Conservation (phyloP, 2,329 filamentous ascomycete genomes). For the Cercospora sojina region DNA sequence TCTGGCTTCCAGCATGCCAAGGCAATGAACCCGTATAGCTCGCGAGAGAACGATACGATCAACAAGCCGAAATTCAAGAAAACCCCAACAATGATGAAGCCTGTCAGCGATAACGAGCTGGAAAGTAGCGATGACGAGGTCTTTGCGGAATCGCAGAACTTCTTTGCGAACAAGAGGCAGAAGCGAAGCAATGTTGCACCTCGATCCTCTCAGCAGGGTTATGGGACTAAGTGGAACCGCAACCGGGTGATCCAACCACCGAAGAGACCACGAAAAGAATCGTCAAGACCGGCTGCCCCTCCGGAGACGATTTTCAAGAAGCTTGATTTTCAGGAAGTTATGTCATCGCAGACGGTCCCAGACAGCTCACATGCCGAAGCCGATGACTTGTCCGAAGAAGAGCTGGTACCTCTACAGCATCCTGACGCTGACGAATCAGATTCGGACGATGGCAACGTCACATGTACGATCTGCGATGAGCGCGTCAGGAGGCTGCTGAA, state of each 20-base stretch:
- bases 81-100: not conserved
- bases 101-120: constrained; percentile 1
- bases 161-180: not conserved
- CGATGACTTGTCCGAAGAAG: not conserved
- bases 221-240: not conserved
- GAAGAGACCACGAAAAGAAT: not conserved
- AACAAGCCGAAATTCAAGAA: not conserved
- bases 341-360: not conserved
- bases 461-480: constrained; percentile 33
- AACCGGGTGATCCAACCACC: not conserved
- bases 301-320: constrained; percentile 11
- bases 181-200: not conserved
- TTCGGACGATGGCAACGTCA: constrained; percentile 15
- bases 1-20: not conserved
- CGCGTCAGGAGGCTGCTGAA: constrained; percentile 25
- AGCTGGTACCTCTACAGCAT: constrained; percentile 4
- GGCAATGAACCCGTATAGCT: not conserved
- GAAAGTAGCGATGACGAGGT: not conserved
- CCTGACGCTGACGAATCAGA: constrained; percentile 17
- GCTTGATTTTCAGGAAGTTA: not conserved
- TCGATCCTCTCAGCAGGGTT: constrained; percentile 4
- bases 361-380: not conserved
- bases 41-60: not conserved
- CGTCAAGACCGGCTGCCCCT: not conserved
- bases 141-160: not conserved